These are phyloP conservation scores for Starmerella asiatica DNA, from an alignment of 805 yeast genomes.

Conservation along the genomic window DNA sequence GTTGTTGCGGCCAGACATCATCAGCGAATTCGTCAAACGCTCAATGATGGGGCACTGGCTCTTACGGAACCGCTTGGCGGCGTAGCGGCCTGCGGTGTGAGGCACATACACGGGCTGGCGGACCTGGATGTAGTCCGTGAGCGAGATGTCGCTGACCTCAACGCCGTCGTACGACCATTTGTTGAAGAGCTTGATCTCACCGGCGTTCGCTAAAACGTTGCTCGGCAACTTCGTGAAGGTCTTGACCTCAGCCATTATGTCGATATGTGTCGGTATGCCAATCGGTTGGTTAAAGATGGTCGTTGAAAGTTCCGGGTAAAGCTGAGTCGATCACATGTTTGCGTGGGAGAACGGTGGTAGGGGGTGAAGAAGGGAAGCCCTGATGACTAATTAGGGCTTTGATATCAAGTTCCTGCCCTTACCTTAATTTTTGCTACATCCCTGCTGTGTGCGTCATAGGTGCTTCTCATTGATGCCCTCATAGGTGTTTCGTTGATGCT, in stretches of 20 bases:
- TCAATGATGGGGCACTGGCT: slow-evolving; percentile 99
- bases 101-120: slow-evolving; percentile 94
- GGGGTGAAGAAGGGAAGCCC: too few species aligned
- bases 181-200: slow-evolving; percentile 96
- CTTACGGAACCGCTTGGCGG: slow-evolving; percentile 99
- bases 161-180: slow-evolving; percentile 98
- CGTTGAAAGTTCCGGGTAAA: background rate
- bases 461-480: too few species aligned
- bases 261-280: slow-evolving; percentile 1
- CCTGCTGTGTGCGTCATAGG: too few species aligned
- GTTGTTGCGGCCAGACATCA: slow-evolving; percentile 99
- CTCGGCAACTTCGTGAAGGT: slow-evolving; percentile 95
- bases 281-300: slow-evolving; percentile 2
- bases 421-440: too few species aligned
- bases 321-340: slow-evolving; percentile 14
- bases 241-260: slow-evolving; percentile 48
- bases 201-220: slow-evolving; percentile 90
- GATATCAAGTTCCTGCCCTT: too few species aligned
- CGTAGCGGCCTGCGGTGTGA: slow-evolving; percentile 99
- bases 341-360: too few species aligned
- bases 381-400: too few species aligned
- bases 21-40: slow-evolving; percentile 98
- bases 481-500: too few species aligned
- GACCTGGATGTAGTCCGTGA: slow-evolving; percentile 96
- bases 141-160: slow-evolving; percentile 93